Conservation (phyloP, 306 rosid genomes). For the Medicago lupulina region DNA sequence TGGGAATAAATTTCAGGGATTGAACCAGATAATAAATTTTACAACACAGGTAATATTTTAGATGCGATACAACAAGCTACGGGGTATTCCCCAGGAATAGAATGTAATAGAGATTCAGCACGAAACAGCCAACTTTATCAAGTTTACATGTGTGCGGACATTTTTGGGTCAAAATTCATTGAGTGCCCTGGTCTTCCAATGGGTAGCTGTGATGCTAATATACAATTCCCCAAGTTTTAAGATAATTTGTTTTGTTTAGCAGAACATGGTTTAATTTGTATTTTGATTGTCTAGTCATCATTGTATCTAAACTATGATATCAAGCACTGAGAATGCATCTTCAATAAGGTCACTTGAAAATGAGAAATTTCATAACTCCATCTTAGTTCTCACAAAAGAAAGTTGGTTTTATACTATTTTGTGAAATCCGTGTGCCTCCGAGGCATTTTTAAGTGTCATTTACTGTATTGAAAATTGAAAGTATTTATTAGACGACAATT, state of each 20-base stretch:
- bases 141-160: conserved; percentile 67
- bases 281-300: neutral
- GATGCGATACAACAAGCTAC: conserved; percentile 59
- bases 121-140: conserved; percentile 61
- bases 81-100: conserved; percentile 59
- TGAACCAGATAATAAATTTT: conserved; percentile 60
- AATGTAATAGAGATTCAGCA: conserved; percentile 59
- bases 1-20: conserved; percentile 51
- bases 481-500: too few relatives aligned
- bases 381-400: too few relatives aligned
- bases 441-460: too few relatives aligned
- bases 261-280: neutral
- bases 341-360: too few relatives aligned
- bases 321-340: too few relatives aligned
- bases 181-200: conserved; percentile 66
- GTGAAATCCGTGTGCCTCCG: too few relatives aligned
- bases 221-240: conserved; percentile 63
- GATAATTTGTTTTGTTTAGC: neutral
- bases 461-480: too few relatives aligned
- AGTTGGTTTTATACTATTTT: too few relatives aligned
- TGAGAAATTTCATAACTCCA: too few relatives aligned
- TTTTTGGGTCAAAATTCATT: conserved; percentile 57
- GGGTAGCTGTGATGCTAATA: conserved; percentile 44
- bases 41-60: conserved; percentile 48
- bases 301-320: neutral